Base-by-base conservation (phyloP, 225 moss, liverwort and hornwort genomes). In the Anthoceros angustus region DNA sequence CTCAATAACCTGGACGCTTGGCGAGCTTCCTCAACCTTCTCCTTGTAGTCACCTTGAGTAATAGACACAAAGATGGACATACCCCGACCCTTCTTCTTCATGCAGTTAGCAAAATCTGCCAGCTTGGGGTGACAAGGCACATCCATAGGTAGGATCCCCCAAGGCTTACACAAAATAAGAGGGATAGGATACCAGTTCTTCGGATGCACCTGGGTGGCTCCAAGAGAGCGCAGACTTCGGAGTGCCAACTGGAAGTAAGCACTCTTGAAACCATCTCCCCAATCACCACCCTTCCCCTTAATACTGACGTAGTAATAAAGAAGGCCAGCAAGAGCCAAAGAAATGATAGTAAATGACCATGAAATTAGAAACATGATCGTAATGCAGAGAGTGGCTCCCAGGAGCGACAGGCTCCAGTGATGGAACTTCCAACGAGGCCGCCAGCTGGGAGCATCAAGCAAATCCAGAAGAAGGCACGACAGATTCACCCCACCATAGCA, bases 251-350 rank as follows among this genome's bases (percentile, higher is more conserved):
- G 98, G 74, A 98, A 98, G 71, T 98, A 98, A 43, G 98, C 98
- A 82, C 98, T 98, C 68, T 98, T 98, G 68, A 98, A 98, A 48
- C 98, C 98, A 83, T 98, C 98, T 74, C 98, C 98, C 98, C 98
- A 98, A 69, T 98, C 98, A 73, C 98, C 98, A 70, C 98, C 98
- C 72, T 98, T 98, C 68, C 98, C 98, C 76, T 89, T 98, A 70
- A 98, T 98, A 71, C 98, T 98, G 69, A 98, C 98, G 62, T 98
- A 98, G 77, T 86, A 98, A 75, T 98, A 98, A 42, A 98, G 88
- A 70, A 89, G 81, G 68, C 84, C 74, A 42, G 92, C 98, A 74
- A 98, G 82, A 23, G 87, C 85, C 42, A 98, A 72, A 62, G 98
- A 74, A 40, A 98, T 80, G 42, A 89, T 80, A 12, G 98, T 92